Evolutionary conservation across 176 grass and related monocot species (phyloP).

Genomic region (Calamus simplicifolius): DNA sequence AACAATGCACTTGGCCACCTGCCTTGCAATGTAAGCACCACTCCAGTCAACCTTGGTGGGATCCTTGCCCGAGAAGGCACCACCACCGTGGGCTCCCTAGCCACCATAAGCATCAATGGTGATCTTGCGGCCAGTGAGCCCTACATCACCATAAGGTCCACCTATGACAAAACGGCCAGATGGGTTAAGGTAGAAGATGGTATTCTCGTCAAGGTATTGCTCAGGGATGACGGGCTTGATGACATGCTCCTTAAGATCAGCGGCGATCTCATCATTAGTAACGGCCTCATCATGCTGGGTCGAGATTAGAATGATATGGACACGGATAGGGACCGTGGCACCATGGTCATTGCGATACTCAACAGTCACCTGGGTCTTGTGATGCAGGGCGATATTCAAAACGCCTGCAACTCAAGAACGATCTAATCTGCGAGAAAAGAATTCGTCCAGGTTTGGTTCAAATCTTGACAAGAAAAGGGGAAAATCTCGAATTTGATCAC

Average conservation of each 20-base stretch:
- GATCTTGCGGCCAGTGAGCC: conserved; percentile 49
- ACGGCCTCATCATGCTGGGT: conserved; percentile 55
- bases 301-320: conserved; percentile 49
- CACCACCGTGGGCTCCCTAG: conserved; percentile 47
- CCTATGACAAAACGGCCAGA: conserved; percentile 50
- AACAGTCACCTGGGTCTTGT: conserved; percentile 51
- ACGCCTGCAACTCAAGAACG: too few species aligned
- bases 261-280: conserved; percentile 50
- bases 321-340: conserved; percentile 33
- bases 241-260: conserved; percentile 52
- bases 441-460: too few species aligned
- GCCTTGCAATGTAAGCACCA: conserved; percentile 38
- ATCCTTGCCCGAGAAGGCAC: conserved; percentile 51
- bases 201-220: conserved; percentile 52
- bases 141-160: conserved; percentile 49
- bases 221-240: conserved; percentile 46
- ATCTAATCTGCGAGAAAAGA: too few species aligned
- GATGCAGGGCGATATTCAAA: too few species aligned
- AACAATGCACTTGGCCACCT: conserved; percentile 7
- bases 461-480: too few species aligned
- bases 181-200: conserved; percentile 49
- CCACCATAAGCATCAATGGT: conserved; percentile 52
- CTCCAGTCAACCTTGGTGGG: conserved; percentile 51
- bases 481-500: too few species aligned
- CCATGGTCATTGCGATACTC: conserved; percentile 42